Evolutionary conservation across 225 moss, liverwort and hornwort species (phyloP).

Genomic region (Polytrichum formosum): DNA sequence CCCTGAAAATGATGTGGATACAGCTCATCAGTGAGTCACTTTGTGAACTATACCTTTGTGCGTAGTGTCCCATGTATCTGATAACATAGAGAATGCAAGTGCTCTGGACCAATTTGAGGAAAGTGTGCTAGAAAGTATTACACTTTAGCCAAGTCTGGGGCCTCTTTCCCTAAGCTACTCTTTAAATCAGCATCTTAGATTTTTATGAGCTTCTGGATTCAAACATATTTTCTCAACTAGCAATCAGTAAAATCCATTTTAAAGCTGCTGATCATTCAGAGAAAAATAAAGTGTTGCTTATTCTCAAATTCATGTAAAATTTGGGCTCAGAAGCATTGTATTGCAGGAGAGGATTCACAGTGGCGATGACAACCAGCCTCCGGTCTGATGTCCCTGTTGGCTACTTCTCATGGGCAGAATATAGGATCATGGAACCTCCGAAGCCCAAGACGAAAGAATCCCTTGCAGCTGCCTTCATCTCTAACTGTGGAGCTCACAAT

Average conservation of each 20-base stretch:
- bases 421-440: constrained; percentile 78
- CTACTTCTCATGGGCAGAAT: constrained; percentile 96
- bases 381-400: constrained; percentile 94
- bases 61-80: background rate
- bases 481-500: constrained; percentile 92
- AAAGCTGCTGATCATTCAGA: background rate
- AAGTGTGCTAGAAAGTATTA: too few relatives aligned
- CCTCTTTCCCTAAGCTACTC: too few relatives aligned
- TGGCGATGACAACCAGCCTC: constrained; percentile 95
- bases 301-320: too few relatives aligned
- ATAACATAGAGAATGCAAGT: constrained; percentile 1
- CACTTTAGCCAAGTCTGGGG: too few relatives aligned
- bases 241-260: too few relatives aligned
- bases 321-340: background rate
- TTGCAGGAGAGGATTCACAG: constrained; percentile 53
- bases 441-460: constrained; percentile 47
- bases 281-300: constrained; percentile 11
- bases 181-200: too few relatives aligned
- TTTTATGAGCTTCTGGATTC: too few relatives aligned
- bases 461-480: constrained; percentile 89
- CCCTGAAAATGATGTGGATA: constrained; percentile 43
- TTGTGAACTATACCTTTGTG: background rate
- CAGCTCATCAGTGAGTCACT: constrained; percentile 32
- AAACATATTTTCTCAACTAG: too few relatives aligned
- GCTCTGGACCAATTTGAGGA: too few relatives aligned